A percentile compares a stretch with the other conserved stretches of the same genome.
Conservation (phyloP, 2,329 filamentous ascomycete genomes). For the Dactylellina parvicollis region DNA sequence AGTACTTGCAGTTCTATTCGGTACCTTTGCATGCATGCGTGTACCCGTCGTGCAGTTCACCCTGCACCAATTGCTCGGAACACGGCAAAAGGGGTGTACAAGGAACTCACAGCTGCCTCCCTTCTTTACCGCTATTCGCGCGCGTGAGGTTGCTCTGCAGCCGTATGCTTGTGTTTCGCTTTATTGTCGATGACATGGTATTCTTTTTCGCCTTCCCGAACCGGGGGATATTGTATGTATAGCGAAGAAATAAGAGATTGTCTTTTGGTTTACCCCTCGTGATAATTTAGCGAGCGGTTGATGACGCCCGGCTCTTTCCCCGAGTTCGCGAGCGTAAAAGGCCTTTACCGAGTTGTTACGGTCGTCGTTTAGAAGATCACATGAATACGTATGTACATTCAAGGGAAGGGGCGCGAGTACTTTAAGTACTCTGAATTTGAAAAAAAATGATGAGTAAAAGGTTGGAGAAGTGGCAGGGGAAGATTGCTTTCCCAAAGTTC, state of each 20-base stretch:
- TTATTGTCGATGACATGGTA: constrained; percentile 15
- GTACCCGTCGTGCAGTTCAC: constrained; percentile 2
- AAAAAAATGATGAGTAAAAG: not conserved
- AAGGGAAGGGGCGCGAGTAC: constrained; percentile 17
- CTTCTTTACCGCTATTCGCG: constrained; percentile 52
- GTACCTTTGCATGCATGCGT: not conserved
- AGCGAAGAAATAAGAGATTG: not conserved
- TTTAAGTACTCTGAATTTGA: constrained; percentile 32
- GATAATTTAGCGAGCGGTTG: constrained; percentile 47
- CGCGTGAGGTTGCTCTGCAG: constrained; percentile 51
- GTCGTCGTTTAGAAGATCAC: constrained; percentile 21
- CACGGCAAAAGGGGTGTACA: not conserved
- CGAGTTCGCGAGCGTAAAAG: not conserved
- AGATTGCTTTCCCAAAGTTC: not conserved
- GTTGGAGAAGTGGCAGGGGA: not conserved
- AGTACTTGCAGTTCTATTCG: not conserved
- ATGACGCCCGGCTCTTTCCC: constrained; percentile 14
- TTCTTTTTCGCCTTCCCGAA: constrained; percentile 27
- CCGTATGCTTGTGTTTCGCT: constrained; percentile 31
- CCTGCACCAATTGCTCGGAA: too few species aligned
- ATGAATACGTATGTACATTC: constrained; percentile 29
- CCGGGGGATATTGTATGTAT: not conserved
- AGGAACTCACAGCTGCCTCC: constrained; percentile 44
- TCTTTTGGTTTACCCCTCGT: constrained; percentile 8
- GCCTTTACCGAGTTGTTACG: constrained; percentile 10